A percentile compares a stretch with the other conserved stretches of the same genome.
Conservation (phyloP, 2,329 filamentous ascomycete species). For the Colletotrichum shisoi region DNA sequence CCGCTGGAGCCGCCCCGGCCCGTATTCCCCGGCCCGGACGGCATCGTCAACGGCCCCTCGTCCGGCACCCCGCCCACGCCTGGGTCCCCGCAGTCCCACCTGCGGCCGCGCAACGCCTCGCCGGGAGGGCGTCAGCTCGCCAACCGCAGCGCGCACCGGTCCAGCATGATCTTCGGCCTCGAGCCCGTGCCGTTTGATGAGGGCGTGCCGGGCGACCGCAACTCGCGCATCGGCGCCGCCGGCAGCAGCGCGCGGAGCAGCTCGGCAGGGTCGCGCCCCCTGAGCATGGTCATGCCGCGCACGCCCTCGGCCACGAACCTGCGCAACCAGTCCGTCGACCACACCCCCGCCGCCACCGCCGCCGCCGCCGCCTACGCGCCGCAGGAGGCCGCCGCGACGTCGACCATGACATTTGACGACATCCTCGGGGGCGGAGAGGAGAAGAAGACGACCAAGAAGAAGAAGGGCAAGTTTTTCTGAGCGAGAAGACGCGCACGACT, state of each 20-base stretch:
- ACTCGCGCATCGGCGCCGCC: conserved; percentile 28
- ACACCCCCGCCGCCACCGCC: conserved; percentile 34
- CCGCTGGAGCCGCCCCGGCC: conserved; percentile 51
- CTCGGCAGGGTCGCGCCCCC: conserved; percentile 37
- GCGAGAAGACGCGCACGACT: background rate
- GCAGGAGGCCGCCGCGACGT: conserved; percentile 41
- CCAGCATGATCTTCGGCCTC: conserved; percentile 55
- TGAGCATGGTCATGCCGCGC: conserved; percentile 41
- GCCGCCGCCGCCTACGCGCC: too few species aligned
- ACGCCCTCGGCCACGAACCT: conserved; percentile 51
- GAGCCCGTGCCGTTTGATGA: conserved; percentile 48
- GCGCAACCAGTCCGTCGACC: conserved; percentile 39
- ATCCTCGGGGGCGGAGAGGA: conserved; percentile 52
- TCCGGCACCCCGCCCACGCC: conserved; percentile 45
- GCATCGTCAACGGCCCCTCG: conserved; percentile 42
- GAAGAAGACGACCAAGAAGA: conserved; percentile 49
- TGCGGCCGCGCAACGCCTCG: conserved; percentile 53
- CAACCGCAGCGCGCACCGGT: conserved; percentile 50
- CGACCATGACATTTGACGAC: conserved; percentile 59
- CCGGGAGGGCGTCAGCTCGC: conserved; percentile 44
- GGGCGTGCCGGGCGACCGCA: conserved; percentile 38
- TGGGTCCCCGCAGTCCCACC: conserved; percentile 46
- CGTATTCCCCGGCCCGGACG: conserved; percentile 48
- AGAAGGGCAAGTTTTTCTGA: conserved; percentile 54
- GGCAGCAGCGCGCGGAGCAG: conserved; percentile 45